Base-by-base conservation (phyloP, 441 rosid species). In the Bocquillonia castaneifolia region DNA sequence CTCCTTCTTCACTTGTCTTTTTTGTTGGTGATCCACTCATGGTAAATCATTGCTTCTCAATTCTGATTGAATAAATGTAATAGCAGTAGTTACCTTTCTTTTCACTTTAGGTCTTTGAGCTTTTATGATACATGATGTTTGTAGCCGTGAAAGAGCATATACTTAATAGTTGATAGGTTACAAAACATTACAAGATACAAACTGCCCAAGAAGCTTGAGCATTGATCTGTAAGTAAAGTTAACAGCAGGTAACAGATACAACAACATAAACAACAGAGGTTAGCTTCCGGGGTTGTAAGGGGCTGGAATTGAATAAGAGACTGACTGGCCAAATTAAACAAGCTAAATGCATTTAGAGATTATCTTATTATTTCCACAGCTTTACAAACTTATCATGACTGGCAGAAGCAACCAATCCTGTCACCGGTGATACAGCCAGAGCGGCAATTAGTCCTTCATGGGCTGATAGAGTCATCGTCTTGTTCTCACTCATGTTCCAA, bases 401-500 rank as follows among this genome's bases (percentile, higher is more conserved):
- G 3, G 96, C 89, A 10, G 99, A 93, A 64, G 97, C 96, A 63
- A 91, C 85, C 74, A 86, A 64, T 66, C 96, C 96, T 0, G 88
- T 81, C 47, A 69, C 78, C 3, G 80, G 84, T 4, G 99, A 89
- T 40, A 86, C 93, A 1, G 97, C 86, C 72, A 93, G 75, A 18
- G 92, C 84, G 15, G 96, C 84, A 5, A 91, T 87, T 14, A 81
- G 78, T 54, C 91, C 87, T 0, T 88, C 88, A 23, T 93, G 99
- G 1, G 96, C 96, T 14, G 83, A 23, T 18, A 88, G 79, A 13
- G 89, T 80, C 91, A 83, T 81, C 0, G 83, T 89, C 85, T 86
- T 89, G 78, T 86, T 86, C 79, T 88, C 95, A 2, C 74, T 59
- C 89, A 93, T 87, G 79, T 93, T 85, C 99, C 97, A 93, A 10